Evolutionary conservation across 345 rosid genomes (phyloP).

Genomic region (Gynandropsis gynandra): DNA sequence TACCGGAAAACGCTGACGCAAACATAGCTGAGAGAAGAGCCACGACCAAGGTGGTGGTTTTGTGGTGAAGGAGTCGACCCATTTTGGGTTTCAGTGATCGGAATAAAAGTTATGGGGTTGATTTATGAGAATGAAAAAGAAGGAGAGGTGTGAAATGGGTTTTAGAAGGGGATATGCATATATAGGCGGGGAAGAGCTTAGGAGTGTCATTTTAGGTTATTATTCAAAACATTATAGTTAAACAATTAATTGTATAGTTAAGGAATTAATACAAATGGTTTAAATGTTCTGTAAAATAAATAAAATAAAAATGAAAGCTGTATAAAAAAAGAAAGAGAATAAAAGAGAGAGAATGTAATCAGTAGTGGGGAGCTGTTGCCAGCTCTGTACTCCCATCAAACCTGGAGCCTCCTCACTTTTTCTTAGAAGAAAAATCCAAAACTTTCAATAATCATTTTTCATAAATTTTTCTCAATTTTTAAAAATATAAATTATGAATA

Average conservation of each 20-base stretch:
- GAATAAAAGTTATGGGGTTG: constrained; percentile 5
- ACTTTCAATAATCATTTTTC: neutral
- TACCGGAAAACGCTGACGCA: constrained; percentile 27
- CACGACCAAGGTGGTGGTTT: neutral
- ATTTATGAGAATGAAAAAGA: neutral
- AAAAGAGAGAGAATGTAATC: constrained; percentile 8
- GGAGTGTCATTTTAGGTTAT: too few species aligned
- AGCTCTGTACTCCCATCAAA: constrained; percentile 11
- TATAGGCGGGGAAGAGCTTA: neutral
- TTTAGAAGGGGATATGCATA: neutral
- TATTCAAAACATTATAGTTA: too few species aligned
- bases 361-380: constrained; percentile 19
- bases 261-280: too few species aligned
- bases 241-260: too few species aligned
- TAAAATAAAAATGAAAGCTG: constrained; percentile 12
- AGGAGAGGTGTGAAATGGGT: constrained; percentile 19
- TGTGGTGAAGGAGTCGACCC: constrained; percentile 13
- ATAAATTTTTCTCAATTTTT: too few species aligned
- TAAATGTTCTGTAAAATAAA: too few species aligned
- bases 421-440: too few species aligned
- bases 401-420: constrained; percentile 1
- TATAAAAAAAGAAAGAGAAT: constrained; percentile 17
- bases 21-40: constrained; percentile 11
- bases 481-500: too few species aligned
- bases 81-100: constrained; percentile 13